phyloP scores from a whole-genome alignment of 495 filamentous ascomycete genomes.

The Niebla homalea region DNA sequence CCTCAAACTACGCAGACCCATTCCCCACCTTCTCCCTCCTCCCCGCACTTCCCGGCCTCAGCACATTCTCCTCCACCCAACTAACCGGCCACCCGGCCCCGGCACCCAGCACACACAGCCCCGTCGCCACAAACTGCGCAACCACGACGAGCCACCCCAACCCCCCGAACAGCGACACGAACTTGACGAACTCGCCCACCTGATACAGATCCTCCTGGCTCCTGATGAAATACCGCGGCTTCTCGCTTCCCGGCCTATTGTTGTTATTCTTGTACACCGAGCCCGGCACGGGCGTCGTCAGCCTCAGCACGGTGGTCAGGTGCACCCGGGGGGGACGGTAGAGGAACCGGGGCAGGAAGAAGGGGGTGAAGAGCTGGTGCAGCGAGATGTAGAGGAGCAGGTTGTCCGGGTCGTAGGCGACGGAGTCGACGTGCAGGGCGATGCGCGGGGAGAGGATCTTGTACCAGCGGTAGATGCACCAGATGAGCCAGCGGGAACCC shows the following conservation, averaged over 20 bases:
- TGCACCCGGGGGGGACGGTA: conserved; percentile 39
- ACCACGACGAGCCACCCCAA: conserved; percentile 24
- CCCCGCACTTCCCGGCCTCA: conserved; percentile 8
- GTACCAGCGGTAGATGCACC: conserved; percentile 72
- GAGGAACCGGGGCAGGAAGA: conserved; percentile 50
- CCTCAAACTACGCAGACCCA: conserved; percentile 17
- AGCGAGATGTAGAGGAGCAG: conserved; percentile 57
- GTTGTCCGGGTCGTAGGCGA: conserved; percentile 53
- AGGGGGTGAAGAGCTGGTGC: conserved; percentile 60
- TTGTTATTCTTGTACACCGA: not conserved
- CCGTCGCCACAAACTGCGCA: conserved; percentile 49
- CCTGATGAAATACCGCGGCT: conserved; percentile 47
- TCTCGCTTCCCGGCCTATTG: no score
- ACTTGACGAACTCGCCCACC: conserved; percentile 62
- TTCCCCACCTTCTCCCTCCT: conserved; percentile 5
- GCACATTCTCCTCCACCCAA: conserved; percentile 32
- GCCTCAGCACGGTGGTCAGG: conserved; percentile 55
- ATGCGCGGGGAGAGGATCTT: conserved; percentile 71
- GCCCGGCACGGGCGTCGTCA: conserved; percentile 21
- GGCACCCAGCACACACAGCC: conserved; percentile 47
- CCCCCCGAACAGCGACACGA: conserved; percentile 5
- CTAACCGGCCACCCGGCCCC: conserved; percentile 38
- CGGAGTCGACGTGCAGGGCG: conserved; percentile 50
- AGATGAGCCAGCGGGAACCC: conserved; percentile 46
- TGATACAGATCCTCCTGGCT: conserved; percentile 78